Conservation (phyloP, 768 basidiomycete species). For the Russula sp. region DNA sequence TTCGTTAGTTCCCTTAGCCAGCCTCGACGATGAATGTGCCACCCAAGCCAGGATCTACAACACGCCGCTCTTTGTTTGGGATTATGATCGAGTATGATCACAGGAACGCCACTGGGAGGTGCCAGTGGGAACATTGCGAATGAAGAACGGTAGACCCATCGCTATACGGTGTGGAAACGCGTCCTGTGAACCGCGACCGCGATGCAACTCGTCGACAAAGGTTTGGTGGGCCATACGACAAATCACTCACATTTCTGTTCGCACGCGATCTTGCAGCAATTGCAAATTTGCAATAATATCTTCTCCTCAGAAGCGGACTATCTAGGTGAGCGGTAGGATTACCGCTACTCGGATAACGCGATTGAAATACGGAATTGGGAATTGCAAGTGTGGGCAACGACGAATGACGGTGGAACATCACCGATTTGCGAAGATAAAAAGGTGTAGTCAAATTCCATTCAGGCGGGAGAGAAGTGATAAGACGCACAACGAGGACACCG, state of each 20-base stretch:
- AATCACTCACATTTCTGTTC: slow-evolving; percentile 72
- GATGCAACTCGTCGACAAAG: slow-evolving; percentile 23
- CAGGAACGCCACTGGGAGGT: slow-evolving; percentile 37
- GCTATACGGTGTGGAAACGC: slow-evolving; percentile 72
- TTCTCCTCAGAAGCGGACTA: slow-evolving; percentile 68
- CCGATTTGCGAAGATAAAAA: too few species aligned
- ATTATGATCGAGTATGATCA: slow-evolving; percentile 30
- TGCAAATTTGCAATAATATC: slow-evolving; percentile 73
- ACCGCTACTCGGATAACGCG: slow-evolving; percentile 61
- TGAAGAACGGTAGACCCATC: slow-evolving; percentile 80
- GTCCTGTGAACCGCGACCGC: slow-evolving; percentile 64
- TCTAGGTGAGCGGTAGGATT: too few species aligned
- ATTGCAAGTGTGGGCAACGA: slow-evolving; percentile 66
- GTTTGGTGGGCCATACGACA: slow-evolving; percentile 13
- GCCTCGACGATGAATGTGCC: slow-evolving; percentile 81
- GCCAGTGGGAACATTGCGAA: slow-evolving; percentile 57
- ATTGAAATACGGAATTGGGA: slow-evolving; percentile 82
- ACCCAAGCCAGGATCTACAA: slow-evolving; percentile 77
- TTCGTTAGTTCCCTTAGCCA: slow-evolving; percentile 46
- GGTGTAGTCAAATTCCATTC: slow-evolving; percentile 80
- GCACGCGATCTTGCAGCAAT: slow-evolving; percentile 70
- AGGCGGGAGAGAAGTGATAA: slow-evolving; percentile 2
- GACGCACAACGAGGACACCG: slow-evolving; percentile 73
- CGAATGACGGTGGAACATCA: slow-evolving; percentile 59
- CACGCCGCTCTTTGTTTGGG: slow-evolving; percentile 34